A percentile compares a stretch with the other conserved stretches of the same genome.
These are phyloP conservation scores for Botrytis porri DNA, from an alignment of 2,329 filamentous ascomycete genomes.

Conservation along the genomic window DNA sequence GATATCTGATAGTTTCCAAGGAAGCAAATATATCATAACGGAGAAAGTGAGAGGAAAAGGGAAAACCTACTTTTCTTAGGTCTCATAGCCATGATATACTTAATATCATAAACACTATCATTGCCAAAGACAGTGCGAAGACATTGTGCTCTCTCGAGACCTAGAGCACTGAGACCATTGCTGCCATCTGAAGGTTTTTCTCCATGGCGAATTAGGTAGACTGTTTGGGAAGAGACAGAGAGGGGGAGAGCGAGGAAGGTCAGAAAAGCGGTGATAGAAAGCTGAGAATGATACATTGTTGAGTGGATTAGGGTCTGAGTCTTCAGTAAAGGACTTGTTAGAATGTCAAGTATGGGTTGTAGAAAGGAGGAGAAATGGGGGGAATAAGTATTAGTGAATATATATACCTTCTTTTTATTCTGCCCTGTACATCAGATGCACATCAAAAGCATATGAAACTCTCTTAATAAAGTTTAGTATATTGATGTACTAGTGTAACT, in stretches of 20 bases:
- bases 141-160: slow-evolving; percentile 57
- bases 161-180: slow-evolving; percentile 50
- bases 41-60: not conserved
- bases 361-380: not conserved
- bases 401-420: not conserved
- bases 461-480: not conserved
- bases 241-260: not conserved
- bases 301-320: not conserved
- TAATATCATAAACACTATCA: slow-evolving; percentile 52
- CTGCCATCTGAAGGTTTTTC: slow-evolving; percentile 54
- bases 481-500: not conserved
- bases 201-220: slow-evolving; percentile 63
- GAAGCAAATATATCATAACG: not conserved
- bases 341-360: not conserved
- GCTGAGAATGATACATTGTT: not conserved
- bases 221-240: slow-evolving; percentile 39
- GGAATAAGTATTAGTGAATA: not conserved
- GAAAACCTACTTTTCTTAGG: slow-evolving; percentile 45
- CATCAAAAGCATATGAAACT: not conserved
- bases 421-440: not conserved
- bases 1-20: not conserved
- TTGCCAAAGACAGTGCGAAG: slow-evolving; percentile 55
- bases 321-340: not conserved
- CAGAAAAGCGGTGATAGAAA: not conserved
- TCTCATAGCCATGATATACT: slow-evolving; percentile 55